These are phyloP conservation scores for Penicillium sp. DNA, from an alignment of 2,329 filamentous ascomycete species.

Conservation along the genomic window DNA sequence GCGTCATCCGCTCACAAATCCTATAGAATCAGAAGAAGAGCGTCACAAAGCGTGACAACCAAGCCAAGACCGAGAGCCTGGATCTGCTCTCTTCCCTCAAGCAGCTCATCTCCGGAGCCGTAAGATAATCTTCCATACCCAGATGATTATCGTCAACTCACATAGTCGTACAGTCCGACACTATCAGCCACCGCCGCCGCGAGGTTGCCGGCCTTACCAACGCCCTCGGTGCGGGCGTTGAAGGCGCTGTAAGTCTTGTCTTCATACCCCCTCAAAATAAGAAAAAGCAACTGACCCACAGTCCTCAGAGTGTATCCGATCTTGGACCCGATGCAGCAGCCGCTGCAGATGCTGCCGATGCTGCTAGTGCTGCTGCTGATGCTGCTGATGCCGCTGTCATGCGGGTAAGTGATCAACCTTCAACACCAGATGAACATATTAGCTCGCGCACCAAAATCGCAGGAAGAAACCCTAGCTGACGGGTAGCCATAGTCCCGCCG, in stretches of 20 bases:
- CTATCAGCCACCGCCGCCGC: slow-evolving; percentile 18
- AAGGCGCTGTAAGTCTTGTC: neutral
- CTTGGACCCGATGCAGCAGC: too few species aligned
- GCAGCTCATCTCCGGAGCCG: slow-evolving; percentile 18
- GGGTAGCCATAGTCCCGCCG: neutral
- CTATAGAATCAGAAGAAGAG: neutral
- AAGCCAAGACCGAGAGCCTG: neutral
- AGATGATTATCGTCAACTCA: neutral
- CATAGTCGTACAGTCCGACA: slow-evolving; percentile 8
- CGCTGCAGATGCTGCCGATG: too few species aligned
- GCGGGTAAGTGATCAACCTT: neutral
- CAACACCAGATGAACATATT: too few species aligned
- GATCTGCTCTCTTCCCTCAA: slow-evolving; percentile 11
- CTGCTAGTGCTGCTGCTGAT: too few species aligned
- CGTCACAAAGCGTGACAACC: neutral
- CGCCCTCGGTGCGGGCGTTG: neutral
- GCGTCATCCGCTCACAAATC: neutral
- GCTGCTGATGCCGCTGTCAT: too few species aligned
- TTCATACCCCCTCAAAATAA: neutral
- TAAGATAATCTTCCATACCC: neutral
- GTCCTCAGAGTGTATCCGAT: too few species aligned
- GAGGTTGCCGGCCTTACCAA: neutral
- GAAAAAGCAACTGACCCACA: too few species aligned
- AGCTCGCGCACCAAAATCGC: too few species aligned
- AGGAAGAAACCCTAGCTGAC: neutral